Evolutionary conservation across 2,329 filamentous ascomycete species (phyloP), one percentile per base, ranked within the genome.

Genomic region (Paracamarosporium sp.): DNA sequence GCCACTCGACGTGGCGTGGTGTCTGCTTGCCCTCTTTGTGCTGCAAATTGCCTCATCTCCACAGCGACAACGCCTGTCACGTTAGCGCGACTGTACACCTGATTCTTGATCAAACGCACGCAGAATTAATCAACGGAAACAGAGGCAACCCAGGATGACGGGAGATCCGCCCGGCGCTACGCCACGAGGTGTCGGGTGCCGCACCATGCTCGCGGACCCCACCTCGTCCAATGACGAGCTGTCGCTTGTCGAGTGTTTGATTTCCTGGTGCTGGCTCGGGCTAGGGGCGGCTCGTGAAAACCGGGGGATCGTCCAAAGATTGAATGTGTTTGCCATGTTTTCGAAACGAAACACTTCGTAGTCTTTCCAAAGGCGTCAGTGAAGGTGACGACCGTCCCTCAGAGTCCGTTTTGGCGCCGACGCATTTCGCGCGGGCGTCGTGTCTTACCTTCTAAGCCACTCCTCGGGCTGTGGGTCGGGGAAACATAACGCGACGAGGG

Each of bases 241-340:
- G 28, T 15, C 13, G 22, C 28, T 13, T 25, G 46, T 27, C n/a
- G 31, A 33, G 8, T 48, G 46, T 38, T 38, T 48, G 20, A 38
- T 38, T 24, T n/a, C 12, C 7, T n/a, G 20, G 31, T 3, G 25
- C 30, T 48, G 46, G 46, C 15, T 48, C 30, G 46, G 46, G 46
- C 46, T 48, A 48, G 46, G 46, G 46, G 46, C 46, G 46, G 46
- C 46, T 48, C 46, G 46, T 22, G 46, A 48, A 48, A 48, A 38
- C 31, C 27, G 46, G 46, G 46, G 46, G 20, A n/a, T 20, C 40
- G 27, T 15, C 40, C 40, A 43, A n/a, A 27, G 5, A 27, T 15
- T n/a, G 1, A 15, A 7, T 25, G 27, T 43, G 40, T 43, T 43
- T 43, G 40, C 40, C 40, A n/a, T 43, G 40, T 27, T 6, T 43